These are phyloP conservation scores for Stylosanthes scabra DNA, from an alignment of 331 rosid genomes.

Conservation along the genomic window DNA sequence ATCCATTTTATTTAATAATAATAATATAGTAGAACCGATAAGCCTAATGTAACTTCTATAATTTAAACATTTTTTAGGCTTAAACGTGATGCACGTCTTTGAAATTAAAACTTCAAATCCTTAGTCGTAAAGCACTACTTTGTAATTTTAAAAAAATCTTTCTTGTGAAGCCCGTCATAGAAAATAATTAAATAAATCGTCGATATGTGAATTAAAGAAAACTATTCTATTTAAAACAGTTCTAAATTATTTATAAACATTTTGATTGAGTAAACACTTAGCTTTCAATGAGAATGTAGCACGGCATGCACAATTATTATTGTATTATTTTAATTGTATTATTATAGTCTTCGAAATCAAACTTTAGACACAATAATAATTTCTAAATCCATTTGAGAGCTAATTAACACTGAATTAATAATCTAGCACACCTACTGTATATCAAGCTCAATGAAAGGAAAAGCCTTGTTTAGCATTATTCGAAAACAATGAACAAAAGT, in stretches of 20 bases:
- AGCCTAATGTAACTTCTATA: background rate
- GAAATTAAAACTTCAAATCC: background rate
- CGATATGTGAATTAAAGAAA: background rate
- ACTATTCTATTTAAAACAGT: background rate
- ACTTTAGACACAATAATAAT: no score
- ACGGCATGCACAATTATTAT: constrained; percentile 27
- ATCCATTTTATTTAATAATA: no score
- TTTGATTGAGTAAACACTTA: background rate
- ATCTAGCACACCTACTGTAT: no score
- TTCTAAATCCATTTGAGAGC: no score
- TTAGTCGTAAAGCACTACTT: background rate
- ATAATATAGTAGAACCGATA: background rate
- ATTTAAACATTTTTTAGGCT: background rate
- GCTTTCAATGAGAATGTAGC: constrained; percentile 24
- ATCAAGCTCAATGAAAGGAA: no score
- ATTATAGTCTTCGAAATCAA: no score
- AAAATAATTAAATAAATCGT: background rate
- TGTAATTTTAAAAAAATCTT: background rate
- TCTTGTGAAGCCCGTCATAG: background rate
- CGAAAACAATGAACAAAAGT: no score
- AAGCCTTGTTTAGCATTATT: no score
- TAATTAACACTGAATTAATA: no score
- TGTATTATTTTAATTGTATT: no score
- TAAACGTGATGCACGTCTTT: background rate
- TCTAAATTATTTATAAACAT: background rate